phyloP scores from a whole-genome alignment of 306 rosid genomes.

The Acmispon strigosus region DNA sequence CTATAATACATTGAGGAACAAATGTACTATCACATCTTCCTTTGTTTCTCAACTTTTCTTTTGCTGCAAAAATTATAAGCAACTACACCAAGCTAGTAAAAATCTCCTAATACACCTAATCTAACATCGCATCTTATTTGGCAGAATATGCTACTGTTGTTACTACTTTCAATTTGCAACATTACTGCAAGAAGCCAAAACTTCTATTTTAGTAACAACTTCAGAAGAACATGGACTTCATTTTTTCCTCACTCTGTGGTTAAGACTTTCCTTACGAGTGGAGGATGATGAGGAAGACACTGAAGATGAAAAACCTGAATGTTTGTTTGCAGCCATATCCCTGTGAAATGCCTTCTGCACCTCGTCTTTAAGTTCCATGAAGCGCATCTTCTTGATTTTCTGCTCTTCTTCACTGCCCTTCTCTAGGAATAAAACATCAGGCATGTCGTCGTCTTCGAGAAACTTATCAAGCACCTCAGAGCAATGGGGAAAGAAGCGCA shows the following conservation, averaged over 20 bases:
- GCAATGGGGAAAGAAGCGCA: conserved; percentile 87
- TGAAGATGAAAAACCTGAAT: conserved; percentile 36
- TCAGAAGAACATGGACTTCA: conserved; percentile 3
- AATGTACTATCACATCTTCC: neutral
- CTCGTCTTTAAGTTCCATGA: conserved; percentile 83
- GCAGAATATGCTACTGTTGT: conserved; percentile 11
- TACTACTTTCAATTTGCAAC: conserved; percentile 16
- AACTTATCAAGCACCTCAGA: conserved; percentile 83
- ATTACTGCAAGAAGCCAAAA: conserved; percentile 8
- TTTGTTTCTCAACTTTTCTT: neutral
- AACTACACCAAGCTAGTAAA: conserved; percentile 4
- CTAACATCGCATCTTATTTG: conserved; percentile 21
- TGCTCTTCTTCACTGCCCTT: conserved; percentile 72
- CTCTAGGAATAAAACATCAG: conserved; percentile 60
- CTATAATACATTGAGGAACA: too few species aligned
- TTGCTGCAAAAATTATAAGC: neutral
- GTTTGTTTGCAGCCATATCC: conserved; percentile 59
- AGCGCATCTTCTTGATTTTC: conserved; percentile 54
- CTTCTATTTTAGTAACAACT: neutral
- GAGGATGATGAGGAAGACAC: conserved; percentile 53
- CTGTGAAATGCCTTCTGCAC: conserved; percentile 79
- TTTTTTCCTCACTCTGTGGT: conserved; percentile 44
- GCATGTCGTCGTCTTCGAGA: conserved; percentile 66
- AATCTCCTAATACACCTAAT: neutral
- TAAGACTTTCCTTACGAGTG: conserved; percentile 29